These are phyloP conservation scores for Trichoderma cornu-damae DNA, from an alignment of 2,329 filamentous ascomycete species.

Conservation along the genomic window DNA sequence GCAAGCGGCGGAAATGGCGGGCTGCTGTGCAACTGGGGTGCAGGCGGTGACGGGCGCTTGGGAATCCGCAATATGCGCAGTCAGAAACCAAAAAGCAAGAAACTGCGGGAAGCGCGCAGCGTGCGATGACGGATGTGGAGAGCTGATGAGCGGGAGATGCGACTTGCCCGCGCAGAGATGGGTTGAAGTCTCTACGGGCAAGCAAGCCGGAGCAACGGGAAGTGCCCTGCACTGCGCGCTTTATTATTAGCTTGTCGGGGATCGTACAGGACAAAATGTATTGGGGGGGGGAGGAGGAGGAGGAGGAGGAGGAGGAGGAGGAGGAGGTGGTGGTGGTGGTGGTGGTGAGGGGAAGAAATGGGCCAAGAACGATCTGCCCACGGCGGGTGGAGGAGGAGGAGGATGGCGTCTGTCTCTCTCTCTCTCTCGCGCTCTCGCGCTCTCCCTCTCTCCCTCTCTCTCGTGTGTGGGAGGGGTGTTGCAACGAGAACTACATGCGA, in stretches of 20 bases:
- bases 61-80: slow-evolving; percentile 16
- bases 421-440: neutral
- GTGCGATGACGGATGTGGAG: slow-evolving; percentile 12
- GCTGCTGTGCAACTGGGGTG: slow-evolving; percentile 20
- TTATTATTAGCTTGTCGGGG: slow-evolving; percentile 11
- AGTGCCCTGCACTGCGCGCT: slow-evolving; percentile 7
- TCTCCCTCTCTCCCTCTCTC: neutral
- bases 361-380: slow-evolving; percentile 8
- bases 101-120: neutral
- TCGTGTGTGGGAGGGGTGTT: slow-evolving; percentile 11
- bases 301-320: neutral
- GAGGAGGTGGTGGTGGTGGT: neutral
- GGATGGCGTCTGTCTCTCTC: neutral
- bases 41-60: slow-evolving; percentile 24
- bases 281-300: neutral
- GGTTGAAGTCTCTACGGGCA: slow-evolving; percentile 2
- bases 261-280: neutral
- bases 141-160: slow-evolving; percentile 5
- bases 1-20: slow-evolving; percentile 19
- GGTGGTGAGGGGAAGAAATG: neutral
- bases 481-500: slow-evolving; percentile 7
- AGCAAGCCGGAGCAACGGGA: neutral
- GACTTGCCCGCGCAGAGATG: neutral
- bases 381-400: neutral
- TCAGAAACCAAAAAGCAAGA: neutral